phyloP scores from a whole-genome alignment of 2,329 filamentous ascomycete genomes.

The Beauveria pseudobassiana region DNA sequence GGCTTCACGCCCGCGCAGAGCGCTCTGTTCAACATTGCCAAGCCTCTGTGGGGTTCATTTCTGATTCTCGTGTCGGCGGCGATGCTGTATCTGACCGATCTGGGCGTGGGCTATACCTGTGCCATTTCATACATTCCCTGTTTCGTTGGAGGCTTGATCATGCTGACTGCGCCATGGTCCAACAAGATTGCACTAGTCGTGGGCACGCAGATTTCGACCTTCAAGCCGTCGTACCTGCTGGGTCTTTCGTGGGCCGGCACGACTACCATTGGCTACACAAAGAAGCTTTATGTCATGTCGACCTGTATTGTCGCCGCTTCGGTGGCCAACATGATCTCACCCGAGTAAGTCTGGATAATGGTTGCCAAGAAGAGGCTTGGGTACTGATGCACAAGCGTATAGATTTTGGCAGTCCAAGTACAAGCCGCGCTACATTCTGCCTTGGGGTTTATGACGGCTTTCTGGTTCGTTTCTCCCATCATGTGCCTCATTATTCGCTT shows the following conservation, averaged over 20 bases:
- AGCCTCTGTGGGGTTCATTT: slow-evolving; percentile 17
- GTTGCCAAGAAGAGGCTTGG: neutral
- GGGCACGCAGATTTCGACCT: slow-evolving; percentile 22
- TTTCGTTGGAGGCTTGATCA: slow-evolving; percentile 18
- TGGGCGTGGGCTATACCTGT: slow-evolving; percentile 20
- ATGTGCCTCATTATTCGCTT: slow-evolving; percentile 20
- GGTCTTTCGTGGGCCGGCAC: slow-evolving; percentile 22
- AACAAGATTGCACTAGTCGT: slow-evolving; percentile 22
- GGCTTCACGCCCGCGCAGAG: slow-evolving; percentile 20
- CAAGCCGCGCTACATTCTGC: slow-evolving; percentile 16
- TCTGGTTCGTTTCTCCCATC: slow-evolving; percentile 19
- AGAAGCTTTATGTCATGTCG: slow-evolving; percentile 19
- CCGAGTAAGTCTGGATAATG: slow-evolving; percentile 17
- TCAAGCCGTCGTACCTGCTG: slow-evolving; percentile 22
- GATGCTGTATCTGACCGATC: slow-evolving; percentile 16
- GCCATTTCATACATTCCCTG: slow-evolving; percentile 20
- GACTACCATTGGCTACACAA: slow-evolving; percentile 18
- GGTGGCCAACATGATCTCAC: slow-evolving; percentile 22
- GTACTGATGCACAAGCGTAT: neutral
- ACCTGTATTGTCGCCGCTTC: slow-evolving; percentile 18
- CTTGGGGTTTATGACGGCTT: slow-evolving; percentile 20
- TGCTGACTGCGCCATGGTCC: slow-evolving; percentile 19
- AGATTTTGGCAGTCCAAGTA: slow-evolving; percentile 20
- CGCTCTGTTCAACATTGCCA: slow-evolving; percentile 20
- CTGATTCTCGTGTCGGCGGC: slow-evolving; percentile 17